Base-by-base conservation (phyloP, 169 alveolate genomes). In the Plasmodium reichenowi region DNA sequence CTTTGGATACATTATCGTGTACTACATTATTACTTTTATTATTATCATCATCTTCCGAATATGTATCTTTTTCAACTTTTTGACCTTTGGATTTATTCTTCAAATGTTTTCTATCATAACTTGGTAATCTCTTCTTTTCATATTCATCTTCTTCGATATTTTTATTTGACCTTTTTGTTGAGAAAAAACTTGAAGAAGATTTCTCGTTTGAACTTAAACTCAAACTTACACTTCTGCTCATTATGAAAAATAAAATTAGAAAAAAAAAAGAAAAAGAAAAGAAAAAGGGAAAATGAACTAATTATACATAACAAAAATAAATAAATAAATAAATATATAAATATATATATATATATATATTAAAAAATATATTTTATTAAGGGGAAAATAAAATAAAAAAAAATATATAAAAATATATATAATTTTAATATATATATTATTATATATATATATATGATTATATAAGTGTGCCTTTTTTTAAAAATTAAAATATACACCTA, bases 211-310 rank as follows among this genome's bases (percentile, higher is more conserved):
- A 9, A 29, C 72, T 63, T 29, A 63, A 63, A 63, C 72, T 63
- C 20, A 63, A 24, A 22, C 52, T 63, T 63, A 24, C 32, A 26
- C 72, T 63, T 63, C 13, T 29, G 13, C 72, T 63, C 50, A 63
- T 63, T 63, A 7, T 63, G 22, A 24, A 22, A 26, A 63, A 63
- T 24, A 8, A 12, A 43, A 63, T 63, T 24, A 22, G 9, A 26
- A 63, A 10, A 59, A 59, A 59, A n/a, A 58, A 58, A 0, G 10
- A 59, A 59, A 15, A n/a, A 2, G 10, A 59, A n/a, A 17, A 59
- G 22, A 13, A n/a, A 2, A 52, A 52, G 3, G 10, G 17, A 52
- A 13, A 52, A 52, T 52, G 45, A 32, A 32, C 45, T 32, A 32
- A 32, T 32, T 5, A 32, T 32, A 59, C 15, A 59, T 0, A 59